Conservation (phyloP, 495 filamentous ascomycete genomes). For the Choiromyces venosus region DNA sequence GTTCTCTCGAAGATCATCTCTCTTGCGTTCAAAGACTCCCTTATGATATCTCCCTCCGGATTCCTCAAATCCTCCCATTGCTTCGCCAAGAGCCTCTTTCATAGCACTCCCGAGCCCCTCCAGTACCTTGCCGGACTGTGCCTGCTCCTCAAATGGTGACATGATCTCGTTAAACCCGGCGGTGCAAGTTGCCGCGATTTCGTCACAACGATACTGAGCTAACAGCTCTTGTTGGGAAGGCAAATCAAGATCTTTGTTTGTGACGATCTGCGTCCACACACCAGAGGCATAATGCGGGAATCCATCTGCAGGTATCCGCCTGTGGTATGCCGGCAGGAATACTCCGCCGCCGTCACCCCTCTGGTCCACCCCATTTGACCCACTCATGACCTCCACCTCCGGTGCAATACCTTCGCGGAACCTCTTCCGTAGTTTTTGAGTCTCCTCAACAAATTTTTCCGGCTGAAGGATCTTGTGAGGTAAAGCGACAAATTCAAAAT, state of each 20-base stretch:
- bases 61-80: slow-evolving; percentile 74
- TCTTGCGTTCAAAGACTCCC: slow-evolving; percentile 81
- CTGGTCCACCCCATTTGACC: slow-evolving; percentile 62
- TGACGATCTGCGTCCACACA: slow-evolving; percentile 96
- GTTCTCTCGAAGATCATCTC: slow-evolving; percentile 74
- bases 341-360: slow-evolving; percentile 54
- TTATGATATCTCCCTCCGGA: slow-evolving; percentile 95
- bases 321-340: slow-evolving; percentile 89
- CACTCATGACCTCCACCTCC: slow-evolving; percentile 52
- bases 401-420: slow-evolving; percentile 73
- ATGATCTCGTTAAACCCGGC: slow-evolving; percentile 70
- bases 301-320: slow-evolving; percentile 91
- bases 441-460: slow-evolving; percentile 79
- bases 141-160: slow-evolving; percentile 77
- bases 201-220: slow-evolving; percentile 95
- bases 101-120: slow-evolving; percentile 72
- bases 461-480: slow-evolving; percentile 96
- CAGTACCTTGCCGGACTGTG: slow-evolving; percentile 67
- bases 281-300: slow-evolving; percentile 87
- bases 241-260: slow-evolving; percentile 95
- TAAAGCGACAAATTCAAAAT: slow-evolving; percentile 92
- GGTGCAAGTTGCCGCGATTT: slow-evolving; percentile 60
- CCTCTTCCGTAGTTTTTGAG: slow-evolving; percentile 68
- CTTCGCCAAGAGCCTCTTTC: slow-evolving; percentile 62
- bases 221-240: slow-evolving; percentile 95